Evolutionary conservation across 2,329 filamentous ascomycete species (phyloP), one percentile per base, ranked within the genome.

Genomic region (Botrytis medusae): DNA sequence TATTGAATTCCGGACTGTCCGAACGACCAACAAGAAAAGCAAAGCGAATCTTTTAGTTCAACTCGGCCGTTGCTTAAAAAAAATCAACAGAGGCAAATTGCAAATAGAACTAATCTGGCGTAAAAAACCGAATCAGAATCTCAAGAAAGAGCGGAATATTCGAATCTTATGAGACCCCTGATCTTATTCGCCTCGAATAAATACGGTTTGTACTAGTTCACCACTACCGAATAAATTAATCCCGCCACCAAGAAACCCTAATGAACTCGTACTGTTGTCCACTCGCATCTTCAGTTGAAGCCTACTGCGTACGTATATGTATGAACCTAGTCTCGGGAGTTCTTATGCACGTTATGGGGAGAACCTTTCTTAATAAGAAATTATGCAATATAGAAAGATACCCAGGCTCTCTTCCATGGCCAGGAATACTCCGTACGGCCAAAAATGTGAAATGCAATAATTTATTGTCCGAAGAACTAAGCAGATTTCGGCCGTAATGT

Each of bases 191-290:
- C 48, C 48, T 42, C 8, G 7, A 29, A 20, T 6, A 25, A 54
- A 18, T 32, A 67, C n/a, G 32, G 32, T 51, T 48, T 37, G 5
- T 67, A 29, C 32, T 40, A 67, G 48, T 7, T n/a, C n/a, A 16
- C n/a, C 8, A 34, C 63, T 51, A 46, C 63, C 34, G 44, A 67
- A 37, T 4, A 51, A 67, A 37, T 12, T 34, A 20, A 32, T 10
- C 18, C 18, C 34, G 48, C 48, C 46, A 54, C 18, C 34, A 42
- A 54, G 9, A 42, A 68, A 57, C 20, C 64, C 32, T 42, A 57
- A 42, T 16, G n/a, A 42, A 9, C 65, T 68, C 65, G 65, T 68
- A 68, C 34, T 32, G 18, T 57, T 18, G 16, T 68, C 65, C 65
- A 68, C 34, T 68, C 65, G 65, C 46, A 68, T 68, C 46, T 29